phyloP scores from a whole-genome alignment of 1,284 basidiomycete genomes.

The Tetrapyrgos nigripes region DNA sequence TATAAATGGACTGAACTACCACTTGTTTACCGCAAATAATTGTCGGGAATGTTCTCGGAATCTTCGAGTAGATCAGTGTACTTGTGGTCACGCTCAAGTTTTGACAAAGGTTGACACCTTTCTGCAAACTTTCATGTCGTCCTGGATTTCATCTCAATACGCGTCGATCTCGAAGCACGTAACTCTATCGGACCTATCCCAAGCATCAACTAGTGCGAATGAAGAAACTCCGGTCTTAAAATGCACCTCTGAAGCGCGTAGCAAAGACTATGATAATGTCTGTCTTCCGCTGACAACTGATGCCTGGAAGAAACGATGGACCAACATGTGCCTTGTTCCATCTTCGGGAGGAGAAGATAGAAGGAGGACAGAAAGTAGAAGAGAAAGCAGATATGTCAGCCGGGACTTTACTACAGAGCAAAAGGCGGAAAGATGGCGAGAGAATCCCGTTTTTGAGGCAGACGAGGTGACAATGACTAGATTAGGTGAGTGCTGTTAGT shows the following conservation, averaged over 20 bases:
- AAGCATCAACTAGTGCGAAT: slow-evolving; percentile 21
- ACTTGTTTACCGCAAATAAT: background rate
- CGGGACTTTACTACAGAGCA: slow-evolving; percentile 61
- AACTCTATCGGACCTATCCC: slow-evolving; percentile 38
- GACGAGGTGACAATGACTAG: slow-evolving; percentile 91
- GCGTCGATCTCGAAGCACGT: slow-evolving; percentile 43
- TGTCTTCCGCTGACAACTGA: slow-evolving; percentile 89
- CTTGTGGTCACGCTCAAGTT: too few relatives aligned
- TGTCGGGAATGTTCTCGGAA: too few relatives aligned
- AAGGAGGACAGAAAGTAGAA: slow-evolving; percentile 37
- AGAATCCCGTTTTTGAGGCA: slow-evolving; percentile 77
- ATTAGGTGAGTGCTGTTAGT: slow-evolving; percentile 63
- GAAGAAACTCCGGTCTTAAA: slow-evolving; percentile 55
- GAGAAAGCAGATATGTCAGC: slow-evolving; percentile 18
- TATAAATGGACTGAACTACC: background rate
- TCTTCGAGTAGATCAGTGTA: too few relatives aligned
- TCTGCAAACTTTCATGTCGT: slow-evolving; percentile 25
- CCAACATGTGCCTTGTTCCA: slow-evolving; percentile 81
- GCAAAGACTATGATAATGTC: slow-evolving; percentile 69
- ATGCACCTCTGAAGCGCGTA: slow-evolving; percentile 54
- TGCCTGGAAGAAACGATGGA: slow-evolving; percentile 90
- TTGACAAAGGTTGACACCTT: too few relatives aligned
- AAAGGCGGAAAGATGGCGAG: slow-evolving; percentile 90
- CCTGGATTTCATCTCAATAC: slow-evolving; percentile 36
- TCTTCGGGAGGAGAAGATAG: slow-evolving; percentile 48